These are phyloP conservation scores for Cerrena zonata DNA, from an alignment of 1,284 basidiomycete genomes.

Conservation along the genomic window DNA sequence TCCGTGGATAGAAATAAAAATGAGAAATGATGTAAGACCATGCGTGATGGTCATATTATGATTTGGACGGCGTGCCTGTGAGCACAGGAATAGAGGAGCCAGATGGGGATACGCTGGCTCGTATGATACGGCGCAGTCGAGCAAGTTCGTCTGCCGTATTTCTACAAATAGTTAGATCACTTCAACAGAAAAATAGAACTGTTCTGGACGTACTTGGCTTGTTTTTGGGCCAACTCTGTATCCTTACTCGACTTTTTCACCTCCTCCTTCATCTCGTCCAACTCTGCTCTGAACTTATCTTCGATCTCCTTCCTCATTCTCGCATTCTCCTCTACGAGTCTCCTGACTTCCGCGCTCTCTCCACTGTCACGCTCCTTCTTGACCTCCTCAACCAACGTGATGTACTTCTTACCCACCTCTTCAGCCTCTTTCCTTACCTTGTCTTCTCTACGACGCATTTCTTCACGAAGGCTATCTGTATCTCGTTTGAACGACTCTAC, in stretches of 20 bases:
- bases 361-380: slow-evolving; percentile 41
- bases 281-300: slow-evolving; percentile 42
- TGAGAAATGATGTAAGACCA: background rate
- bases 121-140: slow-evolving; percentile 66
- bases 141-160: slow-evolving; percentile 54
- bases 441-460: slow-evolving; percentile 68
- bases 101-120: slow-evolving; percentile 28
- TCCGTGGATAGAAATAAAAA: background rate
- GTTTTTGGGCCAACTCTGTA: slow-evolving; percentile 50
- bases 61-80: background rate
- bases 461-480: slow-evolving; percentile 56
- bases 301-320: slow-evolving; percentile 46
- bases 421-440: slow-evolving; percentile 60
- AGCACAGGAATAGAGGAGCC: slow-evolving; percentile 3
- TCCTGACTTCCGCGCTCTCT: slow-evolving; percentile 33
- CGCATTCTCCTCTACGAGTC: slow-evolving; percentile 34
- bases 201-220: slow-evolving; percentile 48
- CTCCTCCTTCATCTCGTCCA: slow-evolving; percentile 41
- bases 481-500: slow-evolving; percentile 66
- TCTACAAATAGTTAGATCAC: slow-evolving; percentile 28
- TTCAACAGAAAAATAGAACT: slow-evolving; percentile 3
- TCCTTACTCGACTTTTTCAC: slow-evolving; percentile 50
- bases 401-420: slow-evolving; percentile 59
- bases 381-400: slow-evolving; percentile 53
- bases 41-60: background rate